Base-by-base conservation (phyloP, 2,329 filamentous ascomycete species). In the Trichoderma sp. region DNA sequence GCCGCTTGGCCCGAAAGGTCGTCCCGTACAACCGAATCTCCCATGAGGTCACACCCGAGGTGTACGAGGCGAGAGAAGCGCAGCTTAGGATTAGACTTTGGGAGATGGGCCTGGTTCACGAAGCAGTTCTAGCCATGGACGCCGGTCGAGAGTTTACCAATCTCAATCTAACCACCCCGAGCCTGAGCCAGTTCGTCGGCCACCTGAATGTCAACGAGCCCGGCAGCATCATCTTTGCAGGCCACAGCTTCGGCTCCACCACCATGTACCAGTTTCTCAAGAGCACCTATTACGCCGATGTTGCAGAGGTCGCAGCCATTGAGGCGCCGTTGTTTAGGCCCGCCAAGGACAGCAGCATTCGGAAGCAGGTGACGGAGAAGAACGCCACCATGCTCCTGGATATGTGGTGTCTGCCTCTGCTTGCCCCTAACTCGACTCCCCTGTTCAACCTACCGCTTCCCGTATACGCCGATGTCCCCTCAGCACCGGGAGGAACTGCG, bases 191-290 rank as follows among this genome's bases (percentile, higher is more conserved):
- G 77, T 91, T 97, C 73, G 80, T 84, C 30, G 82, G 84, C n/a
- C 83, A 83, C 69, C 85, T 96, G 61, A 87, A 93, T 73, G 86
- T 97, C 4, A 88, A 91, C 72, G 85, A 87, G 9, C 92, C 93
- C 0, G 93, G 93, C 1, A 88, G 87, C 67, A 89, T 97, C 60
- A 88, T 91, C 56, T 95, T 93, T 78, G 89, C 88, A 0, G 94
- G 94, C 4, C 94, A 97, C 80, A 94, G 91, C 21, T 97, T 97
- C 75, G 94, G 94, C 26, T 91, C 90, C 1, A 88, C 92, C 1
- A 93, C 92, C 0, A 85, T 89, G 24, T 86, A 92, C 2, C 94
- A 97, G 78, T 88, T 97, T 70, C 83, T 95, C 64, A 97, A 97
- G 83, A 92, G 89, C 66, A 89, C 91, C 12, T 95, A 91, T 83